Percentiles rank a stretch among this genome's conserved stretches.
These are phyloP conservation scores for Nothophoma quercina DNA, from an alignment of 2,329 filamentous ascomycete species.

Conservation along the genomic window DNA sequence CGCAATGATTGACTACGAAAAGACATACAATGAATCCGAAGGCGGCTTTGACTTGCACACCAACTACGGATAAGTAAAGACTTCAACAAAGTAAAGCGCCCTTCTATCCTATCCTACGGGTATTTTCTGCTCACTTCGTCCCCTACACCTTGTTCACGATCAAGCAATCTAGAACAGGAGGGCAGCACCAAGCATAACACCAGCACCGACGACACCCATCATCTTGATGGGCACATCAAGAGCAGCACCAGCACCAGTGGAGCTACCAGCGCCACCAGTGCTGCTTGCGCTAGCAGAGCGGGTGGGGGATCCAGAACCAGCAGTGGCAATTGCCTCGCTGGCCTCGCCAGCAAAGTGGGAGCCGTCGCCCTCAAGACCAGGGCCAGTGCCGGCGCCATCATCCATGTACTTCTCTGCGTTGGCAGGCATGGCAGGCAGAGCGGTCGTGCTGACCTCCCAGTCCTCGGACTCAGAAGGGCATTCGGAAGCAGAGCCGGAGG, in stretches of 20 bases:
- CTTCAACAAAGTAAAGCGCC: conserved; percentile 11
- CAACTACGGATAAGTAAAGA: neutral
- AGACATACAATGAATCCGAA: neutral
- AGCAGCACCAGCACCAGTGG: conserved; percentile 30
- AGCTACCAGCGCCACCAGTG: conserved; percentile 11
- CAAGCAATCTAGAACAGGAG: conserved; percentile 37
- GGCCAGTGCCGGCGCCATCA: conserved; percentile 63
- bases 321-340: conserved; percentile 36
- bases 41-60: neutral
- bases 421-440: conserved; percentile 65
- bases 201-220: conserved; percentile 40
- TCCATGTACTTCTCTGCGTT: conserved; percentile 64
- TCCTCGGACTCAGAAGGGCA: conserved; percentile 63
- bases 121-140: conserved; percentile 6
- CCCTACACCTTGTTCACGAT: neutral
- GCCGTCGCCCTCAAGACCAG: conserved; percentile 62
- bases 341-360: conserved; percentile 43
- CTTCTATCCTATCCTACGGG: conserved; percentile 15
- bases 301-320: conserved; percentile 40
- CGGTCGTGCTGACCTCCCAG: conserved; percentile 62
- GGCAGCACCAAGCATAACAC: conserved; percentile 42
- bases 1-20: conserved; percentile 12
- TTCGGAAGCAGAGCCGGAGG: conserved; percentile 58
- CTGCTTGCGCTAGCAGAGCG: conserved; percentile 28
- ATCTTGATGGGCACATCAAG: conserved; percentile 41